Evolutionary conservation across 257 asterid species (phyloP).

Genomic region (Lantana camara): DNA sequence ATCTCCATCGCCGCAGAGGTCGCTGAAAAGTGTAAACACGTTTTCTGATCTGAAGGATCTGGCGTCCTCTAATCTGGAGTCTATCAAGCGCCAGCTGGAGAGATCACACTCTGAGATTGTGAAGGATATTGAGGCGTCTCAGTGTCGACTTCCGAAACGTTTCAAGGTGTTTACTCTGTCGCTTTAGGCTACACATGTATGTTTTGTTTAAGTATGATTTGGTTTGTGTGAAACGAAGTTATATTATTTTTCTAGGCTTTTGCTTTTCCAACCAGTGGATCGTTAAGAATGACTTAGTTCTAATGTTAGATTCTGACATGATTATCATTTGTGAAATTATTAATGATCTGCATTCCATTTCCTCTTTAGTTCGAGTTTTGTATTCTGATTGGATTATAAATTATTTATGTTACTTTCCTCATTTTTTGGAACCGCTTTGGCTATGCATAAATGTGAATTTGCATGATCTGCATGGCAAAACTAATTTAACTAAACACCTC

Average conservation of each 20-base stretch:
- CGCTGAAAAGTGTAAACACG: conserved; percentile 48
- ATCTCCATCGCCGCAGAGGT: conserved; percentile 37
- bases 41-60: conserved; percentile 73
- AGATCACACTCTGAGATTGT: conserved; percentile 67
- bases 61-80: conserved; percentile 52
- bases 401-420: not conserved
- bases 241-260: conserved; percentile 4
- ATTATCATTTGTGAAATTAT: not conserved
- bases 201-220: not conserved
- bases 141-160: conserved; percentile 77
- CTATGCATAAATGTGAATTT: not conserved
- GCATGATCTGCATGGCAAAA: not conserved
- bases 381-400: not conserved
- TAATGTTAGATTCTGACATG: conserved; percentile 7
- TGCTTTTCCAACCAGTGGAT: not conserved
- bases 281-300: not conserved
- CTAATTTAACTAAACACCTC: not conserved
- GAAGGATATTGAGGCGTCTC: conserved; percentile 76
- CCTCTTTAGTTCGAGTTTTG: not conserved
- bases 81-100: conserved; percentile 63
- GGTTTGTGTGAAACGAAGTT: conserved; percentile 1
- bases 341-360: too few relatives aligned
- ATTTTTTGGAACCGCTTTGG: not conserved
- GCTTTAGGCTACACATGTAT: not conserved
- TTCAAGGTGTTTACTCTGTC: conserved; percentile 56